Evolutionary conservation across 2,329 filamentous ascomycete genomes (phyloP), one percentile per base, ranked within the genome.

Genomic region (Aaosphaeria arxii): DNA sequence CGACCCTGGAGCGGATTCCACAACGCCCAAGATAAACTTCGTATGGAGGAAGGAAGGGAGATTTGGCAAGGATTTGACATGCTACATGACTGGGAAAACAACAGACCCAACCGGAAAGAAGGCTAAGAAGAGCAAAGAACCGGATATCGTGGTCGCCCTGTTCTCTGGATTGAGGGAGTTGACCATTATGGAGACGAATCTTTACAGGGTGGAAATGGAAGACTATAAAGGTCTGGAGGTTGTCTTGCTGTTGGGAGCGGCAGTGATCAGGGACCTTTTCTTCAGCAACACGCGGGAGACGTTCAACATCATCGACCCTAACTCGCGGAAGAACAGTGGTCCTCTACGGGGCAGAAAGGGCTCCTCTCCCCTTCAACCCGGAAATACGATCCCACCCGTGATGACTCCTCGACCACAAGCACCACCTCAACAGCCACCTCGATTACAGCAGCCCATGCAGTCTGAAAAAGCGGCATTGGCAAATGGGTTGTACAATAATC

Each of bases 211-310:
- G 7, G 91, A 97, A 40, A 84, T 97, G 52, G 91, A 99, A 69
- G 94, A 99, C 70, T 84, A 87, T 48, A 97, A 96, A 69, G 94
- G 94, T 0, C 75, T 97, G 4, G 94, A 99, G 66, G 82, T 97
- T 1, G 85, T 91, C 1, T 71, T 97, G 24, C 63, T 86, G 30
- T 72, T 86, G 0, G 74, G 80, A 11, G 82, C 81, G 0, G 74
- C 81, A 2, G 80, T 82, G 9, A 84, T 86, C 49, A 75, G 80
- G 28, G 83, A 86, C 57, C 70, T 86, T 5, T 86, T 78, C 67
- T 84, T 84, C 58, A 73, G 79, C 49, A 80, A 85, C 4, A 81
- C 84, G 47, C 80, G 81, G 13, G 88, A 95, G 57, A 77, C 84
- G 4, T 97, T 96, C 74, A 94, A 96, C 66, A 78, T 91, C 35